These are phyloP conservation scores for Ganoderma multipileum DNA, from an alignment of 1,284 basidiomycete species.

Conservation along the genomic window DNA sequence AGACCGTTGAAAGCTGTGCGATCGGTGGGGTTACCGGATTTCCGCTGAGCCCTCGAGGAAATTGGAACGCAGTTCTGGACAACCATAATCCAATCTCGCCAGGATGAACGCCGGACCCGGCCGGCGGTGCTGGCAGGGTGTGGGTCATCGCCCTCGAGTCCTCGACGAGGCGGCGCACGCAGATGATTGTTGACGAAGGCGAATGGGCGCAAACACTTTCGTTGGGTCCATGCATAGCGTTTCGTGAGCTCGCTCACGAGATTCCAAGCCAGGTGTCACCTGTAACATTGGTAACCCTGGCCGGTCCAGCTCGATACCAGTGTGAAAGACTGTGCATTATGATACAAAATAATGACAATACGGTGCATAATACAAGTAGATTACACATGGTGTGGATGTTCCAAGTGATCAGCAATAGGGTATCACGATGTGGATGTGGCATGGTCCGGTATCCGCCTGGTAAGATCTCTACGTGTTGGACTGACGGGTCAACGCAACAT, in stretches of 20 bases:
- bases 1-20: no score
- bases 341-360: slow-evolving; percentile 6
- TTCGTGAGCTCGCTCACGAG: background rate
- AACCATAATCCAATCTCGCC: background rate
- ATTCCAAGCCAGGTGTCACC: background rate
- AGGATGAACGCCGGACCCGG: background rate
- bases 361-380: slow-evolving; percentile 16
- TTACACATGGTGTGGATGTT: slow-evolving; percentile 21
- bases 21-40: background rate
- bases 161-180: background rate
- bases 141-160: background rate
- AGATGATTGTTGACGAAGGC: background rate
- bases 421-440: slow-evolving; percentile 15
- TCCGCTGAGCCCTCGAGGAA: background rate
- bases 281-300: background rate
- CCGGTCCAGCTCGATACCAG: background rate
- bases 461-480: slow-evolving; percentile 7
- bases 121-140: no score
- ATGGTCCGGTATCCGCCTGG: slow-evolving; percentile 18
- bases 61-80: background rate
- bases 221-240: background rate
- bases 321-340: background rate
- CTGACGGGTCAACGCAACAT: background rate
- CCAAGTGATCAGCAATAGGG: slow-evolving; percentile 24
- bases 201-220: background rate